These are phyloP conservation scores for Neurospora sp. DNA, from an alignment of 495 filamentous ascomycete species.

Conservation along the genomic window DNA sequence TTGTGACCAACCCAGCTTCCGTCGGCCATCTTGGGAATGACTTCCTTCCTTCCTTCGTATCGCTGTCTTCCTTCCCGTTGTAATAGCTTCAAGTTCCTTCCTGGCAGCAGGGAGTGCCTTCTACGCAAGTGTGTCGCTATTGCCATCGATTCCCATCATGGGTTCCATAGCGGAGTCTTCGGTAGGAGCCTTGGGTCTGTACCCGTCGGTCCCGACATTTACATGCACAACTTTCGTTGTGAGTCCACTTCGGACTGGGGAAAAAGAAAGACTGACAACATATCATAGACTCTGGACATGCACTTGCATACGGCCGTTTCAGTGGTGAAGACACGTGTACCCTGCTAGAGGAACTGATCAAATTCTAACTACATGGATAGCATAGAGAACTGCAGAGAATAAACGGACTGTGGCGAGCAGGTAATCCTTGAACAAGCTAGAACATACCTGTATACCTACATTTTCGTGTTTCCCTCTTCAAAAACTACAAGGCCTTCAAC, in stretches of 20 bases:
- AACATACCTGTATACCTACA: background rate
- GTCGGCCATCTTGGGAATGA: too few species aligned
- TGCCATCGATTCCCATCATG: too few species aligned
- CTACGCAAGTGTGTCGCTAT: too few species aligned
- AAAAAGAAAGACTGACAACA: background rate
- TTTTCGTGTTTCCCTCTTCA: background rate
- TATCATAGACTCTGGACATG: background rate
- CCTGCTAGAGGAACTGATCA: background rate
- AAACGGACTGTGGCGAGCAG: background rate
- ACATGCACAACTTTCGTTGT: too few species aligned
- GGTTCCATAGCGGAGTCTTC: too few species aligned
- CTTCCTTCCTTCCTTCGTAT: too few species aligned
- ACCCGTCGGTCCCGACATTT: too few species aligned
- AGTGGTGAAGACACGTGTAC: background rate
- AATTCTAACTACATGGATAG: background rate
- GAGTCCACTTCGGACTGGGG: background rate
- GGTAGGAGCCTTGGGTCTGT: too few species aligned
- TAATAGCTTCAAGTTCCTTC: too few species aligned
- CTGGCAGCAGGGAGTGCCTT: too few species aligned
- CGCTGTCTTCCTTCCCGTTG: too few species aligned
- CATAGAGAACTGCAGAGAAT: background rate
- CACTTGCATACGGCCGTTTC: background rate
- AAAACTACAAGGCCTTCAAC: background rate
- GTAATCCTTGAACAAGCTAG: background rate
- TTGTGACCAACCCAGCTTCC: too few species aligned